Evolutionary conservation across 1,284 basidiomycete genomes (phyloP), one percentile per base, ranked within the genome.

Genomic region (Ganoderma boninense): DNA sequence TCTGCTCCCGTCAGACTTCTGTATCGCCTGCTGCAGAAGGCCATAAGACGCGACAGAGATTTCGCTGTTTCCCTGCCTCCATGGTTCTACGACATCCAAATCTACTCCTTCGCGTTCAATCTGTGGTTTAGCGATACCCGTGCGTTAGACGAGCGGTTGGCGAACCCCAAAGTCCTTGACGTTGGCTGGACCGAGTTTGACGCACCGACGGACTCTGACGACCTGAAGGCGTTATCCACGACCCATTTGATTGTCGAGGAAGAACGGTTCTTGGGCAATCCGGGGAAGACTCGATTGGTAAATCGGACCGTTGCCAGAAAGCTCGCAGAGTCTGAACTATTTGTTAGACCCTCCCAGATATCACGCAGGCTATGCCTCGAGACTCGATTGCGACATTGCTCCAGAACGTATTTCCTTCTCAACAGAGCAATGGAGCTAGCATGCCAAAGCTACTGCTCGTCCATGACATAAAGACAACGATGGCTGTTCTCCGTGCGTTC

Each of bases 161-260:
- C 73, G 11, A 73, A 79, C 44, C 80, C 81, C 10, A 78, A 69
- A n/a, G 62, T 82, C 8, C 73, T 82, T 6, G 80, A 82, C 65
- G 65, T 82, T 11, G 79, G 80, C 6, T 80, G 79, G 78, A 77
- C 80, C 10, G 75, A 74, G 38, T 79, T 78, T 54, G 69, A 72
- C 23, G 69, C 72, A 18, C 74, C 76, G 4, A 68, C 69, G 23
- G 62, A 74, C 23, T 69, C 69, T 32, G 68, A 69, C 20, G 71
- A 76, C 61, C 59, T 77, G 54, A 67, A 49, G 20, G 68, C 74
- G 8, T 61, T 66, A 11, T 71, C 72, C 0, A 77, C 77, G 2
- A 73, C 74, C 0, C 78, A 81, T 54, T 57, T 79, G 20, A 69
- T 69, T 14, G 57, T 80, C 3, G 67, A 78, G 52, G 80, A 81